phyloP scores from a whole-genome alignment of 2,329 filamentous ascomycete species.

The Microdochium nivale region DNA sequence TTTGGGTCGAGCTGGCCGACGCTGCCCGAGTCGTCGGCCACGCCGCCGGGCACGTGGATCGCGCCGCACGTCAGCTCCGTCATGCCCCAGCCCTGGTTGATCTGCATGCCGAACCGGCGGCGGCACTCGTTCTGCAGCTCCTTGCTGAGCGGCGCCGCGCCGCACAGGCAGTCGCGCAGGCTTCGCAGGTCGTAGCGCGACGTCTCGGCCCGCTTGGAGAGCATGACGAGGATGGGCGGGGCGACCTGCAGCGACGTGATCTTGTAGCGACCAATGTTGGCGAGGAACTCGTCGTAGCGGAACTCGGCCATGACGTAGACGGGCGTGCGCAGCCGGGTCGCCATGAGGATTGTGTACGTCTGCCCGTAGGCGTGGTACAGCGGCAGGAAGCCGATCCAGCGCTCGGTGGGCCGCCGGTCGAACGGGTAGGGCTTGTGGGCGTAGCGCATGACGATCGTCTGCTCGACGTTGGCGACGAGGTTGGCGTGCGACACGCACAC shows the following conservation, averaged over 20 bases:
- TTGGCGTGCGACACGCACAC: constrained; percentile 82
- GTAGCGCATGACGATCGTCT: constrained; percentile 40
- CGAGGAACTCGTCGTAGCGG: constrained; percentile 43
- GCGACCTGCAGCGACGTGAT: constrained; percentile 46
- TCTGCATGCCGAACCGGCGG: constrained; percentile 25
- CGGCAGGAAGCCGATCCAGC: constrained; percentile 53
- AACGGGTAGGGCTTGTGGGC: constrained; percentile 24
- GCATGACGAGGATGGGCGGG: constrained; percentile 49
- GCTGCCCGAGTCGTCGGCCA: constrained; percentile 30
- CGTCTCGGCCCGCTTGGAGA: constrained; percentile 48
- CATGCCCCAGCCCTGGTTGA: constrained; percentile 53
- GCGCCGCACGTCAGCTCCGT: constrained; percentile 41
- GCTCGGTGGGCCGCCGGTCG: constrained; percentile 29
- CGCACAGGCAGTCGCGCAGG: constrained; percentile 36
- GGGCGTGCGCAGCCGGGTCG: constrained; percentile 31
- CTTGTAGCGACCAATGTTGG: constrained; percentile 37
- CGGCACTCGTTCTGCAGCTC: constrained; percentile 37
- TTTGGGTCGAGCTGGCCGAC: constrained; percentile 47
- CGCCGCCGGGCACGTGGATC: constrained; percentile 29
- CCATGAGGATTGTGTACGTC: constrained; percentile 39
- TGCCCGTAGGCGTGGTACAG: constrained; percentile 56
- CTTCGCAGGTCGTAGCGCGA: constrained; percentile 42
- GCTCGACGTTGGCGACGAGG: constrained; percentile 65
- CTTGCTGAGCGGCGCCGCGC: constrained; percentile 41
- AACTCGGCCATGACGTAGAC: constrained; percentile 51